Evolutionary conservation across 2,329 filamentous ascomycete species (phyloP), one percentile per base, ranked within the genome.

Genomic region (Phaeomoniella chlamydospora): DNA sequence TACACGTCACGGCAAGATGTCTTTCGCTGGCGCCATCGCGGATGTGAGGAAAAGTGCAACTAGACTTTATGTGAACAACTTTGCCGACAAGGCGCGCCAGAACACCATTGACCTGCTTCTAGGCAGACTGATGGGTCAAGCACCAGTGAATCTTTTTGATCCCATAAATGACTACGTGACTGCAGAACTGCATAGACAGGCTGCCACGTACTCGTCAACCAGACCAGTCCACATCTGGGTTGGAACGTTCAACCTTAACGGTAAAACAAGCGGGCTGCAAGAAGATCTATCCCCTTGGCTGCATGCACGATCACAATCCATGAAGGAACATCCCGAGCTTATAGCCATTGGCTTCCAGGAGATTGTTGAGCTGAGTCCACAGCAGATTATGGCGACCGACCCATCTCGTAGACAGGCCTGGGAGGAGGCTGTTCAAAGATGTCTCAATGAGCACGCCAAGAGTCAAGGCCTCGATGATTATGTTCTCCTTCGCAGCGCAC

Each of bases 361-460:
- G 57, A 96, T 98, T 43, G 90, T 98, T n/a, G 84, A 94, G 51
- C 65, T 98, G 33, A 94, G 85, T 48, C 90, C 92, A 12, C 88
- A 96, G 54, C 90, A 98, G 51, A 96, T 98, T 51, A 94, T 98
- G 86, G 94, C 92, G 45, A 96, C 87, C 41, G 88, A 98, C 53
- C 90, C 90, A 1, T 75, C 77, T 3, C 73, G 83, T 37, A 83
- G 88, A 45, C 77, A 85, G 43, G 63, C 78, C 14, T 98, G 90
- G 90, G 90, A 98, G 54, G 62, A 69, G 36, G 78, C 82, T 3
- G 86, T 96, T 15, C 78, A 79, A 44, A 67, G 65, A 32, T 84
- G 79, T 11, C 59, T 98, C 29, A 94, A 96, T 48, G 58, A 62
- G 9, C 73, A 80, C 43, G 77, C 84, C 13, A 68, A 70, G 29